A percentile compares a stretch with the other conserved stretches of the same genome.
Evolutionary conservation across 2,329 filamentous ascomycete species (phyloP).

Genomic region (Lasiodiplodia sp.): DNA sequence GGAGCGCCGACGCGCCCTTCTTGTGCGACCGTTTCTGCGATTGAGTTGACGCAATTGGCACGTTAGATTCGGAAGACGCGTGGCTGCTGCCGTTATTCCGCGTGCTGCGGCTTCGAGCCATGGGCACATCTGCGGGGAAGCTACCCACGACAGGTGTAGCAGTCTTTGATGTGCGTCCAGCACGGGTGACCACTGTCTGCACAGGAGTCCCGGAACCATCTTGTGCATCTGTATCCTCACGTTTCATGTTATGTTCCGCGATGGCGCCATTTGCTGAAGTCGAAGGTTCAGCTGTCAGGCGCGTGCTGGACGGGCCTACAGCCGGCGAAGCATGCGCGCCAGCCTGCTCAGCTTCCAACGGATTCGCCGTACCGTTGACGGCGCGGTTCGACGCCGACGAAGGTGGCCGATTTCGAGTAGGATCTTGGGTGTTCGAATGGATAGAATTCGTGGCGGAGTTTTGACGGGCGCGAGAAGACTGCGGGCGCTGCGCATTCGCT

Average conservation of each 20-base stretch:
- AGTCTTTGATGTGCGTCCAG: slow-evolving; percentile 55
- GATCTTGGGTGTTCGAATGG: slow-evolving; percentile 60
- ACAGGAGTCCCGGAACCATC: slow-evolving; percentile 47
- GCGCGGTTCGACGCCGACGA: slow-evolving; percentile 45
- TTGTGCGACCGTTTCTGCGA: slow-evolving; percentile 47
- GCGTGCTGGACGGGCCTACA: neutral
- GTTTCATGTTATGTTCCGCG: slow-evolving; percentile 46
- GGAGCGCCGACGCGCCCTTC: slow-evolving; percentile 39
- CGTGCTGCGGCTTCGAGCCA: slow-evolving; percentile 53
- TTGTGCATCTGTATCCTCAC: slow-evolving; percentile 58
- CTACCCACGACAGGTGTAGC: slow-evolving; percentile 55
- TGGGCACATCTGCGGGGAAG: slow-evolving; percentile 50
- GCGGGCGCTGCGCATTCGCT: slow-evolving; percentile 63
- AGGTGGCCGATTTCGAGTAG: slow-evolving; percentile 40
- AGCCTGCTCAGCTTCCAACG: slow-evolving; percentile 14
- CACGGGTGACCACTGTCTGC: slow-evolving; percentile 39
- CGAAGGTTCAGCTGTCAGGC: slow-evolving; percentile 7
- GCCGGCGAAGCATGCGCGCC: slow-evolving; percentile 2
- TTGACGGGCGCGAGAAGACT: slow-evolving; percentile 75
- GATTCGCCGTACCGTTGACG: slow-evolving; percentile 18
- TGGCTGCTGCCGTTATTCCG: slow-evolving; percentile 47
- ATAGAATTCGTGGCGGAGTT: slow-evolving; percentile 63
- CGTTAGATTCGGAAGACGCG: slow-evolving; percentile 50
- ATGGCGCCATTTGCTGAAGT: slow-evolving; percentile 12
- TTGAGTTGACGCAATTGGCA: slow-evolving; percentile 36